Base-by-base conservation (phyloP, 805 yeast genomes). In the Wickerhamiella musiphila region DNA sequence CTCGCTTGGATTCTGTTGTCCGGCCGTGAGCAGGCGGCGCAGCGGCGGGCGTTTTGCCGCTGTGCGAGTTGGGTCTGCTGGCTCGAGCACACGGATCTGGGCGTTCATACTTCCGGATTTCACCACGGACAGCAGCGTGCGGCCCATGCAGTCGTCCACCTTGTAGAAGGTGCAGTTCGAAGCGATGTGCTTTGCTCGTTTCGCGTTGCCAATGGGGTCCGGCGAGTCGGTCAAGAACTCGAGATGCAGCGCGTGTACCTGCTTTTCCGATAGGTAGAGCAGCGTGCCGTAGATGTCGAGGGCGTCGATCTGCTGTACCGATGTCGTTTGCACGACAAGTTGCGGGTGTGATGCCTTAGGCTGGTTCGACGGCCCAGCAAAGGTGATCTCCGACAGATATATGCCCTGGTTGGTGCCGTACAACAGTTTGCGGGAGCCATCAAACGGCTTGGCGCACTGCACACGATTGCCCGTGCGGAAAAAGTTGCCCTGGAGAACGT, bases 401-500 rank as follows among this genome's bases (percentile, higher is more conserved):
- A 90, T 73, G 4, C 98, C 96, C 1, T 76, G 66, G 49, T 82
- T 93, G 0, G 96, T 83, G 26, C 96, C 96, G 48, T 79, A 84
- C 22, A 90, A 53, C 41, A 84, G 57, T 49, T 84, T 79, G 41
- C 93, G 68, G 14, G 96, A 96, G 33, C 94, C 94, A 49, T 90
- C 93, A 52, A 79, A 77, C 21, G 94, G 93, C 24, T 78, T 83
- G 18, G 83, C 86, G 60, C 95, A 83, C 49, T 81, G 83, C 45
- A 86, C 78, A 38, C 77, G 69, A 48, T 84, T 72, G 14, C 63
- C 61, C 30, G 73, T 70, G 41, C 72, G 82, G 53, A 84, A 84
- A 46, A 71, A 70, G 38, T 77, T 64, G 16, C 81, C 73, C 41
- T 77, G 78, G 34, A 81, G 63, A 38, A 82, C 76, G 12, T 74